Base-by-base conservation (phyloP, 352 stramenopile species). In the Halophytophthora batemanensis region DNA sequence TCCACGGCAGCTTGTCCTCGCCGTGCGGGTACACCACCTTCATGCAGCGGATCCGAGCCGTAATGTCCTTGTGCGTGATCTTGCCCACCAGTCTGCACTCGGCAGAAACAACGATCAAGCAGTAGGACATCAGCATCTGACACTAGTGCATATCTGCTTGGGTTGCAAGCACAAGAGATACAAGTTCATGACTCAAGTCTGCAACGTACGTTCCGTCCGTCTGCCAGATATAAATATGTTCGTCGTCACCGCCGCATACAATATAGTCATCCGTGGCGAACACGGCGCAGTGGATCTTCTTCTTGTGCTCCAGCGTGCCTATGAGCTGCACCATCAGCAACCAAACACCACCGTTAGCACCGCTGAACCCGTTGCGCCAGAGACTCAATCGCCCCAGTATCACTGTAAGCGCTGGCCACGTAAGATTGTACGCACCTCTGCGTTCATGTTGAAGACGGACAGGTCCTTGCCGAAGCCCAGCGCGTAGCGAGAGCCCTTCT, bases 201-300 rank as follows among this genome's bases (percentile, higher is more conserved):
- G 59, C 4, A 33, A 83, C 74, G 53, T 71, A 92, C 78, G 62
- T 74, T 69, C 82, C 83, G 40, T 74, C 64, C 42, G 61, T 73
- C 59, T 86, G 79, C 79, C 83, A 90, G 23, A 94, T 67, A 74
- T 87, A 88, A 79, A 94, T 81, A 68, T 76, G 58, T 54, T 86
- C 82, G 61, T 94, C 84, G 28, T 91, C 83, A 6, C 79, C 79
- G 28, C 75, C 83, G 42, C 77, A 90, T 22, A 92, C 79, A 18
- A 93, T 54, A 33, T 85, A 83, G 13, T 90, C 67, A 50, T 90
- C 81, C 15, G 73, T 86, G 2, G 74, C 80, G 40, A 93, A 93
- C 17, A 72, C 77, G 22, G 77, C 74, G 41, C 77, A 83, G 46
- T 92, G 66, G 42, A 93, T 86, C 55, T 85, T 86, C 56, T 90